Base-by-base conservation (phyloP, 331 rosid species). In the Cydonia oblonga region DNA sequence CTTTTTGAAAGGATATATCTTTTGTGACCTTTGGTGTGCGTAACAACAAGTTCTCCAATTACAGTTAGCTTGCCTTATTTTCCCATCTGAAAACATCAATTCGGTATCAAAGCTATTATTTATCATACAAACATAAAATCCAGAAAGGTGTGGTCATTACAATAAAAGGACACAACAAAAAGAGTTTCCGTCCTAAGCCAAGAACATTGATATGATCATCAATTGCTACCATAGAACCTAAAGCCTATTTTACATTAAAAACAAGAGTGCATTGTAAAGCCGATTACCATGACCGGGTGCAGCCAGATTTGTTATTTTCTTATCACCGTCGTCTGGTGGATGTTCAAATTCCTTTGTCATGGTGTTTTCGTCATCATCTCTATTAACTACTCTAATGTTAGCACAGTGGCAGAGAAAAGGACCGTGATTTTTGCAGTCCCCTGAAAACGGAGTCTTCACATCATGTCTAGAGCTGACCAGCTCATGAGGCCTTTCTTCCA, bases 1-100 rank as follows among this genome's bases (percentile, higher is more conserved):
- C 89, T 90, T 90, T 83, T 90, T 90, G 78, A 88, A 88, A 74
- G 96, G 96, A 82, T 84, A 90, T 69, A 86, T 84, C 75, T 72
- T 83, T 81, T 88, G 83, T 38, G 85, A 83, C 75, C 76, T 77
- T 83, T 88, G 91, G 61, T 86, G 76, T n/a, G 68, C 61, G 19
- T 71, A 68, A 75, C 75, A 72, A 68, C 75, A 72, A 68, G 78
- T 80, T 75, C 57, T 75, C 74, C 70, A 66, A 8, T 74, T 73
- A 66, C 13, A 30, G 70, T 53, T 68, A 22, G 24, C 18, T 67
- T 68, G 64, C 68, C 54, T 68, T 30, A 46, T 64, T 81, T 81
- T 30, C 16, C 69, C 88, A 69, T 77, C 96, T 90, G 72, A 28
- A 62, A 70, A 19, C 53, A 70, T 67, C 64, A 78, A 69, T 72